Evolutionary conservation across 495 filamentous ascomycete genomes (phyloP).

Genomic region (Penicillium cosmopolitanum): DNA sequence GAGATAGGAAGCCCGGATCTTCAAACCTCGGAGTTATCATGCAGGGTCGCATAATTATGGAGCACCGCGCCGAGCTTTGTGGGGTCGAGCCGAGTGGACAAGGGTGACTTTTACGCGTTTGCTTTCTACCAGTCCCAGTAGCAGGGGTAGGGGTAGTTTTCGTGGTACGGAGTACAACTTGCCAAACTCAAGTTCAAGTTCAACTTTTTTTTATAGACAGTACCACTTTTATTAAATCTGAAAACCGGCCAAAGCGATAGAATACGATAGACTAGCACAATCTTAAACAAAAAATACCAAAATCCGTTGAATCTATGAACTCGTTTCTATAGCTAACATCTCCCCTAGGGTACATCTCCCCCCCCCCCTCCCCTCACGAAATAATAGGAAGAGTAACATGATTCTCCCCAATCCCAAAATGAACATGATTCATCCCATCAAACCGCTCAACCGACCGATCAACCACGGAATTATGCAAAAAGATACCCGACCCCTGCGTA

Average conservation of each 20-base stretch:
- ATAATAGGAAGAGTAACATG: slow-evolving; percentile 61
- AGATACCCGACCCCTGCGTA: slow-evolving; percentile 64
- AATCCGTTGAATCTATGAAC: neutral
- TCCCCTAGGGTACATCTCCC: neutral
- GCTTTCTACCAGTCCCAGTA: no score
- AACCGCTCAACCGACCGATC: slow-evolving; percentile 53
- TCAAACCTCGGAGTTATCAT: neutral
- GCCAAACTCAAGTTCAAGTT: no score
- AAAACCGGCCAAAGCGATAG: no score
- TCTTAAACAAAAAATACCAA: neutral
- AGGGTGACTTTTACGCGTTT: neutral
- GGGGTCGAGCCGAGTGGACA: slow-evolving; percentile 1
- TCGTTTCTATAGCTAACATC: neutral
- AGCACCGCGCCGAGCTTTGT: neutral
- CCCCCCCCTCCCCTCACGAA: slow-evolving; percentile 29
- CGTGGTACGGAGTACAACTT: no score
- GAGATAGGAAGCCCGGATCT: slow-evolving; percentile 1
- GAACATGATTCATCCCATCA: slow-evolving; percentile 56
- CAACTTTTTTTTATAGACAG: no score
- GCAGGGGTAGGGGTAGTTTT: no score
- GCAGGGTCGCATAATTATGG: neutral
- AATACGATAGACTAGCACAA: neutral
- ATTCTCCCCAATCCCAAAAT: slow-evolving; percentile 58
- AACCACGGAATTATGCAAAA: slow-evolving; percentile 53
- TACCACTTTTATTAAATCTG: no score